Conservation (phyloP, 129 eudicot species). For the Saussurea involucrata region DNA sequence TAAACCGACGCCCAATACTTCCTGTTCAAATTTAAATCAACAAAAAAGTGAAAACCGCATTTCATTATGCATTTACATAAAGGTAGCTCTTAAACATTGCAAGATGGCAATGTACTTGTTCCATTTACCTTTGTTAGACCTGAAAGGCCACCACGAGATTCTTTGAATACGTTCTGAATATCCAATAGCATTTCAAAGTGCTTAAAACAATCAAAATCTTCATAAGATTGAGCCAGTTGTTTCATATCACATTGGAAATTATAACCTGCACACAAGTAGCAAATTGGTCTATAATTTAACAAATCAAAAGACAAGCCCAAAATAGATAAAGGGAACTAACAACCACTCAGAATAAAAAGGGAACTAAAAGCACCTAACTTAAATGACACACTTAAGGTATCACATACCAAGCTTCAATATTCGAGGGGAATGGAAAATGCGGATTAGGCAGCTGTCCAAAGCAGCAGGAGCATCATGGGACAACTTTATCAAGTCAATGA, state of each 20-base stretch:
- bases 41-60: background rate
- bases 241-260: slow-evolving; percentile 84
- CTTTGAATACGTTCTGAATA: slow-evolving; percentile 88
- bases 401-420: slow-evolving; percentile 87
- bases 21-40: slow-evolving; percentile 39
- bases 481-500: slow-evolving; percentile 84
- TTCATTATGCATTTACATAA: background rate
- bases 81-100: background rate
- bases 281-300: background rate
- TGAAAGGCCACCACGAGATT: slow-evolving; percentile 78
- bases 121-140: slow-evolving; percentile 79
- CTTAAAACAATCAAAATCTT: slow-evolving; percentile 65
- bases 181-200: slow-evolving; percentile 94
- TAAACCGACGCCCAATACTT: slow-evolving; percentile 79
- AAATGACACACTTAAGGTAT: background rate
- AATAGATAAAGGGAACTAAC: background rate
- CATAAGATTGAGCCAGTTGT: slow-evolving; percentile 76
- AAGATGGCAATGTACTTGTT: background rate
- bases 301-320: background rate
- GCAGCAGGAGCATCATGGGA: slow-evolving; percentile 55
- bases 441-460: slow-evolving; percentile 74
- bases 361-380: background rate
- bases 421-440: slow-evolving; percentile 77
- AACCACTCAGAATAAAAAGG: background rate
- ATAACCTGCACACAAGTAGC: slow-evolving; percentile 57